phyloP scores from a whole-genome alignment of 768 basidiomycete genomes.

The Paxillus involutus region DNA sequence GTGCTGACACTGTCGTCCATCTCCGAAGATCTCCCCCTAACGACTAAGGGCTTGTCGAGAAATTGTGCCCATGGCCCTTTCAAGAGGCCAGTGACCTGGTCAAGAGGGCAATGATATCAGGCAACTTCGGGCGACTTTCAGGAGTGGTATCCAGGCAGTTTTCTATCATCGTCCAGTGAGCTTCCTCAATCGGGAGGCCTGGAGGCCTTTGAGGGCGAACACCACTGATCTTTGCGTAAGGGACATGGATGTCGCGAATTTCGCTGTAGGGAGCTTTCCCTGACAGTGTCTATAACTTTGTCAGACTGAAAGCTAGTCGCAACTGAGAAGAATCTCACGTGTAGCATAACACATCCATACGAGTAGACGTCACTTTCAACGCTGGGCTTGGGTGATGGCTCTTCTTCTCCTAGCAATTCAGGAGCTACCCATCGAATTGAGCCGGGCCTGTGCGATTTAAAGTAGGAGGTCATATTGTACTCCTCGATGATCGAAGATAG shows the following conservation, averaged over 20 bases:
- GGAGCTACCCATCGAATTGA: constrained; percentile 18
- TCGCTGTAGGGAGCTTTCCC: constrained; percentile 3
- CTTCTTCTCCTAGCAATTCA: constrained; percentile 8
- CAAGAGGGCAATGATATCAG: background rate
- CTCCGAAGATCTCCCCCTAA: background rate
- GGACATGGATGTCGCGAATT: background rate
- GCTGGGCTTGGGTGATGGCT: background rate
- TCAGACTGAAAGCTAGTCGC: background rate
- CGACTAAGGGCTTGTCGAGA: background rate
- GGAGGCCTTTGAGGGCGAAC: background rate
- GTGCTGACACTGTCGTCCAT: too few relatives aligned
- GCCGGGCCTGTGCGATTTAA: constrained; percentile 5
- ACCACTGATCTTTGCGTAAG: background rate
- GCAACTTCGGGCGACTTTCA: background rate
- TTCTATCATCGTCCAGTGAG: constrained; percentile 4
- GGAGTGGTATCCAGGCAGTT: constrained; percentile 2
- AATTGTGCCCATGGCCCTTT: too few relatives aligned
- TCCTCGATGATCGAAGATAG: constrained; percentile 41
- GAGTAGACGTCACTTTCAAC: constrained; percentile 18
- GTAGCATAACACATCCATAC: constrained; percentile 21
- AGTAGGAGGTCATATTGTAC: constrained; percentile 27
- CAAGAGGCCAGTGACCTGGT: background rate
- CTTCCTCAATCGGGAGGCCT: background rate
- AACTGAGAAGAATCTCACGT: constrained; percentile 6
- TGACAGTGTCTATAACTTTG: background rate